Base-by-base conservation (phyloP, 208 protist genomes). In the Tritrichomonas musculus region DNA sequence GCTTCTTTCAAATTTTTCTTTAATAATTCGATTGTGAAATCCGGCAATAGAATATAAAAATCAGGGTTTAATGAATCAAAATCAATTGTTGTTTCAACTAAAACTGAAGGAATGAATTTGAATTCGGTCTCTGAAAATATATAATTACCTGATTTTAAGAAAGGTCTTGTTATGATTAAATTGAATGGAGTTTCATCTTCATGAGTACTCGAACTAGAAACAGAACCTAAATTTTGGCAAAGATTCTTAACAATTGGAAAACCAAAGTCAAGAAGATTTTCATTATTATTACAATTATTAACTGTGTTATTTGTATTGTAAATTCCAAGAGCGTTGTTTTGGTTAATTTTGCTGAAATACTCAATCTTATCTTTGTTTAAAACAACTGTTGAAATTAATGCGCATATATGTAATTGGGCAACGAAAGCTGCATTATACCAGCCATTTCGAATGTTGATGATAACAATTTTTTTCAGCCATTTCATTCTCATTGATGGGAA, bases 401-500 rank as follows among this genome's bases (percentile, higher is more conserved):
- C 77, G 0, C 33, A 3, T 5, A 88, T 33, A 57, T 88, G 77
- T 13, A 88, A 44, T 50, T 88, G 77, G 0, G 77, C n/a, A 8
- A 88, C 41, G 47, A 88, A 88, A 57, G 47, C 41, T 13, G 77
- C 33, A n/a, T 39, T 39, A 27, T 53, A 88, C 9, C 41, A 25
- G 33, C 57, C 33, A n/a, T 44, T 36, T 57, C 57, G 47, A 27
- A 17, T 53, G 77, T 88, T 88, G 0, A 33, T 88, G 53, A 20
- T 53, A 8, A 88, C 47, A 27, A 88, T 88, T 57, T 88, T 13
- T 20, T 9, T 5, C 17, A 88, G 36, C 77, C 77, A 88, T 57
- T 88, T 44, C 47, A 88, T 60, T 57, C 77, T 88, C 47, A 88
- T 60, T 60, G 47, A 57, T 50, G 77, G 77, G 13, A 88, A 88